phyloP scores from a whole-genome alignment of 331 rosid genomes.

The Rosa hybrid region DNA sequence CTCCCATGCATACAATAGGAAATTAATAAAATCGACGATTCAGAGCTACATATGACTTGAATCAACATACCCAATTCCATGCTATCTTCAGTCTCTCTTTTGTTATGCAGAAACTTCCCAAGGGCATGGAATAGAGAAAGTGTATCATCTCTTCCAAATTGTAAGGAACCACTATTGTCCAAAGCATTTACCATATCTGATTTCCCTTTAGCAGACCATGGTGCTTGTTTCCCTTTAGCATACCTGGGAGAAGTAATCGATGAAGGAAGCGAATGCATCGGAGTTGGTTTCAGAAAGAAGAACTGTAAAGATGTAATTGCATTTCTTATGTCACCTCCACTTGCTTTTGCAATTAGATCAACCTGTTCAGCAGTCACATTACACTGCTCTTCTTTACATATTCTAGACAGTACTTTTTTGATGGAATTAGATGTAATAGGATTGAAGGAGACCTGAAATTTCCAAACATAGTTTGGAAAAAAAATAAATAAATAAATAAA shows the following conservation, averaged over 20 bases:
- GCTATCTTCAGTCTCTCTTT: conserved; percentile 62
- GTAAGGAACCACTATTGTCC: conserved; percentile 49
- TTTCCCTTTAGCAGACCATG: conserved; percentile 30
- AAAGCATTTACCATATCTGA: conserved; percentile 28
- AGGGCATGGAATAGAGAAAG: conserved; percentile 87
- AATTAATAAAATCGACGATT: not conserved
- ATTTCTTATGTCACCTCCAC: conserved; percentile 96
- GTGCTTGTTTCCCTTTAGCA: conserved; percentile 33
- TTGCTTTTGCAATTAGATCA: conserved; percentile 75
- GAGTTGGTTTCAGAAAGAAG: conserved; percentile 65
- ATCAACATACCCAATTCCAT: conserved; percentile 47
- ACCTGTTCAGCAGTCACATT: conserved; percentile 59
- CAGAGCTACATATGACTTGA: conserved; percentile 15
- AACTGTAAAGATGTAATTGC: conserved; percentile 90
- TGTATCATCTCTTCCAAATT: conserved; percentile 85
- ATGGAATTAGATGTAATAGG: conserved; percentile 74
- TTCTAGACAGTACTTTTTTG: conserved; percentile 66
- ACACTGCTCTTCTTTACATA: conserved; percentile 70
- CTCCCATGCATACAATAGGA: not conserved
- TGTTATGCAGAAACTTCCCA: conserved; percentile 96
- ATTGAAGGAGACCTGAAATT: conserved; percentile 87
- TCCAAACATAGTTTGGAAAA: conserved; percentile 19
- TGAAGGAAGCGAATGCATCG: conserved; percentile 43
- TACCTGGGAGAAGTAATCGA: conserved; percentile 9
- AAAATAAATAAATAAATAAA: not conserved